phyloP scores from a whole-genome alignment of 2,329 filamentous ascomycete genomes.

The Botryotinia calthae region DNA sequence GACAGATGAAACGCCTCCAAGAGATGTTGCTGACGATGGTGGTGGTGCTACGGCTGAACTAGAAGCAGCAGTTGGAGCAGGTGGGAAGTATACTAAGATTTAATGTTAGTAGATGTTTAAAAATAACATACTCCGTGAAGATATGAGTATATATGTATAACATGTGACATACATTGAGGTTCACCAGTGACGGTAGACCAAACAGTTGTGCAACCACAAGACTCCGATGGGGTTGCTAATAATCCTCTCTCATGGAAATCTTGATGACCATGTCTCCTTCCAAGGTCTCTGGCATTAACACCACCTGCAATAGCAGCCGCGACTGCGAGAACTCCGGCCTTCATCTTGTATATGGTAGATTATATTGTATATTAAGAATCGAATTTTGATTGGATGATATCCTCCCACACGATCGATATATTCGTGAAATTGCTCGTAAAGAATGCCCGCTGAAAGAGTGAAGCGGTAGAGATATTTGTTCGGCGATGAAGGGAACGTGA shows the following conservation, averaged over 20 bases:
- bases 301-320: constrained; percentile 57
- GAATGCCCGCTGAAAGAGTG: constrained; percentile 87
- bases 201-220: constrained; percentile 72
- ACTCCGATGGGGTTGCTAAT: constrained; percentile 40
- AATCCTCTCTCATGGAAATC: constrained; percentile 53
- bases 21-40: constrained; percentile 10
- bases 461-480: constrained; percentile 63
- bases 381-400: constrained; percentile 8
- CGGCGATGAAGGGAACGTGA: constrained; percentile 47
- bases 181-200: constrained; percentile 68
- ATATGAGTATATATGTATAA: constrained; percentile 4
- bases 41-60: neutral
- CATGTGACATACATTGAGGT: constrained; percentile 55
- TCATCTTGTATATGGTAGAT: constrained; percentile 58
- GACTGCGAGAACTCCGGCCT: constrained; percentile 65
- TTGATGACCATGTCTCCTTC: constrained; percentile 51
- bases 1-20: neutral
- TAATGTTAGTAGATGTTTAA: neutral
- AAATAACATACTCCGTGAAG: neutral
- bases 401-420: neutral
- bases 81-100: constrained; percentile 32
- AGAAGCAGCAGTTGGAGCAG: constrained; percentile 30
- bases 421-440: constrained; percentile 27
- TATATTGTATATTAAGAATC: constrained; percentile 28
- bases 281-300: constrained; percentile 56